Percentiles rank a stretch among this genome's conserved stretches.
Conservation (phyloP, 208 protist genomes). For the Leishmania amazonensis region DNA sequence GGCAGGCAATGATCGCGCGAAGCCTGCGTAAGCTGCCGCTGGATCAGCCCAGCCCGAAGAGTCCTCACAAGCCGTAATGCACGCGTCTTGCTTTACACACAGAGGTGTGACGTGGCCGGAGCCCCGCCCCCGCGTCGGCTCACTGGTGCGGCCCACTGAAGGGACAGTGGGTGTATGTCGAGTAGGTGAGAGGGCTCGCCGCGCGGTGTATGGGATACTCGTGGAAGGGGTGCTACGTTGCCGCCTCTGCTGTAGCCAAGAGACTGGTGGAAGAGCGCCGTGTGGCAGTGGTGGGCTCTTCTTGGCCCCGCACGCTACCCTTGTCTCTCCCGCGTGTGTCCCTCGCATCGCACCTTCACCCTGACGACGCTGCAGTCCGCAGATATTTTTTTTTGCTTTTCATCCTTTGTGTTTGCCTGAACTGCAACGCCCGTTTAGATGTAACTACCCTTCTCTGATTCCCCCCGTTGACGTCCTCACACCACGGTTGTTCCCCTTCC, state of each 20-base stretch:
- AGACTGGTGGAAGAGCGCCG: background rate
- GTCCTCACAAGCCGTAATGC: background rate
- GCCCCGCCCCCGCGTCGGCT: background rate
- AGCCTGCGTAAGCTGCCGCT: constrained; percentile 43
- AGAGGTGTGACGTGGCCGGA: background rate
- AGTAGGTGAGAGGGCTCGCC: background rate
- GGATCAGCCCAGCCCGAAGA: background rate
- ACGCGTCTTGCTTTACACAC: background rate
- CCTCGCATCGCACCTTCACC: background rate
- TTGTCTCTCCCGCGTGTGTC: background rate
- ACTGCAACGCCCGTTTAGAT: background rate
- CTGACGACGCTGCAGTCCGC: background rate
- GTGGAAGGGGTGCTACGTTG: background rate
- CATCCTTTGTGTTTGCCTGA: no score
- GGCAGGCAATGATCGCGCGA: constrained; percentile 47
- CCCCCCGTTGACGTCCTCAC: background rate
- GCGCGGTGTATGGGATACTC: background rate
- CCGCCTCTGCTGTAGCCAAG: background rate
- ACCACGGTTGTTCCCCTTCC: constrained; percentile 7
- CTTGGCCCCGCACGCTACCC: background rate
- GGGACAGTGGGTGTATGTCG: background rate
- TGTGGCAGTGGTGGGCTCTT: background rate
- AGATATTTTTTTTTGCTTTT: background rate
- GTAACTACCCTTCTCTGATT: background rate
- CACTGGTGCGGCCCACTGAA: background rate